Evolutionary conservation across 306 rosid species (phyloP).

Genomic region (Pueraria montana): DNA sequence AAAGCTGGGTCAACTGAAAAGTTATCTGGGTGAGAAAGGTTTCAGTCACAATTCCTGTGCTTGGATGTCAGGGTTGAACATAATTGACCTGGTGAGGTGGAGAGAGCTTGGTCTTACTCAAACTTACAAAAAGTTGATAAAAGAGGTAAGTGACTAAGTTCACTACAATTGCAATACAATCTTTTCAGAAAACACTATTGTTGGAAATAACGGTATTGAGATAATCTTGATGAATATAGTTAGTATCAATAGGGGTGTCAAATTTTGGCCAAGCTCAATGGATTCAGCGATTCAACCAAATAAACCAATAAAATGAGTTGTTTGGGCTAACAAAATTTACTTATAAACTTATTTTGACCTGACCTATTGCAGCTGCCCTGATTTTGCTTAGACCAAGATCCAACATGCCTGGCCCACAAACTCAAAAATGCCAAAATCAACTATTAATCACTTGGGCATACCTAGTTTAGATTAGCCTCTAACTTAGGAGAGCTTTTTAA

Average conservation of each 20-base stretch:
- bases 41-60: conserved; percentile 66
- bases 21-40: conserved; percentile 68
- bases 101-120: conserved; percentile 85
- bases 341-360: background rate
- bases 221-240: conserved; percentile 17
- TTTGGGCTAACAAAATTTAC: background rate
- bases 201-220: conserved; percentile 17
- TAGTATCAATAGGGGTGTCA: background rate
- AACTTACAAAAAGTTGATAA: conserved; percentile 66
- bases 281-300: background rate
- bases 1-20: conserved; percentile 75
- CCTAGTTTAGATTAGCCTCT: background rate
- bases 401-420: background rate
- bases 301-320: conserved; percentile 13
- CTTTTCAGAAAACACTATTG: conserved; percentile 37
- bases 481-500: background rate
- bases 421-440: conserved; percentile 23
- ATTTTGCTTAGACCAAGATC: background rate
- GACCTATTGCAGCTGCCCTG: background rate
- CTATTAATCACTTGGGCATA: background rate
- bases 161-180: conserved; percentile 24
- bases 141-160: conserved; percentile 67
- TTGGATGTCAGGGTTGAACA: conserved; percentile 97
- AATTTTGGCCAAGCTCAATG: conserved; percentile 28
- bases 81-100: conserved; percentile 90